A percentile compares a stretch with the other conserved stretches of the same genome.
phyloP scores from a whole-genome alignment of 2,329 filamentous ascomycete species.

The Apiospora saccharicola region DNA sequence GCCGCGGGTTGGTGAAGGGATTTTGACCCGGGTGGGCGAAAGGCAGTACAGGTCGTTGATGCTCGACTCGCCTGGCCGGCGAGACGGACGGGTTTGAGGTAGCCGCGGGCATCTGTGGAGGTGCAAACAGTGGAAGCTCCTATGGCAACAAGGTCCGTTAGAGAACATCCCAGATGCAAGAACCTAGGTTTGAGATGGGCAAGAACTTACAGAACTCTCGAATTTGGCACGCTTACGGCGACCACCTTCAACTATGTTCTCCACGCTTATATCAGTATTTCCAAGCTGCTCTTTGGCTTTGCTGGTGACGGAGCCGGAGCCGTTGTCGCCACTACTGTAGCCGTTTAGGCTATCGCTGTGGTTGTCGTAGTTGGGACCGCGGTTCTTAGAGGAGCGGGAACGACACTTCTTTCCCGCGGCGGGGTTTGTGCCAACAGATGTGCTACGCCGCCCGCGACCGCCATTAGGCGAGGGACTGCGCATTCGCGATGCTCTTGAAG shows the following conservation, averaged over 20 bases:
- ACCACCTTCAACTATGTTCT: conserved; percentile 97
- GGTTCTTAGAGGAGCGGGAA: conserved; percentile 74
- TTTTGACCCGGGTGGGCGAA: conserved; percentile 80
- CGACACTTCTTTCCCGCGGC: conserved; percentile 68
- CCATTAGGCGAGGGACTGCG: conserved; percentile 80
- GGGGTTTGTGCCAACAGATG: conserved; percentile 67
- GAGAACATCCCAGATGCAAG: conserved; percentile 43
- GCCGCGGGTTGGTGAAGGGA: conserved; percentile 78
- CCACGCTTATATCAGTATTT: conserved; percentile 95
- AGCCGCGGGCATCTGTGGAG: conserved; percentile 89
- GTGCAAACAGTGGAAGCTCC: conserved; percentile 95
- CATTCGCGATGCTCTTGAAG: conserved; percentile 74
- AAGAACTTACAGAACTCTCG: conserved; percentile 89
- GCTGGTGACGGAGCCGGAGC: conserved; percentile 77
- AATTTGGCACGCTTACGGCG: conserved; percentile 93
- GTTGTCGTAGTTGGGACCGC: conserved; percentile 66
- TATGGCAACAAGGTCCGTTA: conserved; percentile 47
- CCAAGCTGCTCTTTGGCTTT: conserved; percentile 86
- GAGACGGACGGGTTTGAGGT: conserved; percentile 98
- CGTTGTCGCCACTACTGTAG: conserved; percentile 89
- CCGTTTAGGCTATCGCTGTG: conserved; percentile 72
- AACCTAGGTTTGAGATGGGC: conserved; percentile 24
- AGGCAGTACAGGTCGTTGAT: conserved; percentile 75
- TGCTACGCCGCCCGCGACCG: conserved; percentile 76
- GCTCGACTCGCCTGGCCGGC: conserved; percentile 81